Evolutionary conservation across 2,329 filamentous ascomycete species (phyloP), one percentile per base, ranked within the genome.

Genomic region (Diaporthe humulicola): DNA sequence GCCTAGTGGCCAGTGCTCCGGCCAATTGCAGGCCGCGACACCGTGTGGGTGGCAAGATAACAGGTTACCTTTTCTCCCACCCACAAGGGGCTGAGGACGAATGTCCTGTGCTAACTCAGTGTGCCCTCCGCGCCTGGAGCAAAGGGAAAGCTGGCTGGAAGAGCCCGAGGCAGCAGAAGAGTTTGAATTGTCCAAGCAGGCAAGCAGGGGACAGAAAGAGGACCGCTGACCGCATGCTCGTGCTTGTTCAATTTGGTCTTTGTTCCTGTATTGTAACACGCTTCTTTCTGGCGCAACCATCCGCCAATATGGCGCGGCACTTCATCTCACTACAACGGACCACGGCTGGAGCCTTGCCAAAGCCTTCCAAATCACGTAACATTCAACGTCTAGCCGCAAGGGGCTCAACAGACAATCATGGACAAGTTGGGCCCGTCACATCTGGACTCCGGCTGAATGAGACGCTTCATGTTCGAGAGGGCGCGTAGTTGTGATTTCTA

Each of bases 1-100:
- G 57, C 45, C 30, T n/a, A 38, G 50, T 69, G 70, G 70, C 70
- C 60, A 61, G 70, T 61, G 70, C 70, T 64, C 50, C 33, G 48
- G 42, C 70, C 70, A 72, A 72, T 72, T 45, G 70, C 28, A 72
- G 50, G 10, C 57, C 57, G 22, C 57, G n/a, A 40, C 4, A 10
- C 64, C 4, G 14, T n/a, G 64, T 40, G 15, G 22, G 64, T 17
- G 10, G 2, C 30, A 7, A 14, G 48, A 69, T 69, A 54, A 15
- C 22, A 25, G 8, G 12, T n/a, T 69, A 69, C 64, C 10, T 54
- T 7, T 2, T 2, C 14, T 8, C 1, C 9, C 22, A 6, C 22
- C 4, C 1, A 15, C 6, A 1, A 8, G 0, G 7, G 1, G 7
- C 1, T 8, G 1, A 6, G 9, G 3, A 22, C 1, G 1, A 10